Conservation (phyloP, 352 stramenopile species). For the Phytopythium boreale region DNA sequence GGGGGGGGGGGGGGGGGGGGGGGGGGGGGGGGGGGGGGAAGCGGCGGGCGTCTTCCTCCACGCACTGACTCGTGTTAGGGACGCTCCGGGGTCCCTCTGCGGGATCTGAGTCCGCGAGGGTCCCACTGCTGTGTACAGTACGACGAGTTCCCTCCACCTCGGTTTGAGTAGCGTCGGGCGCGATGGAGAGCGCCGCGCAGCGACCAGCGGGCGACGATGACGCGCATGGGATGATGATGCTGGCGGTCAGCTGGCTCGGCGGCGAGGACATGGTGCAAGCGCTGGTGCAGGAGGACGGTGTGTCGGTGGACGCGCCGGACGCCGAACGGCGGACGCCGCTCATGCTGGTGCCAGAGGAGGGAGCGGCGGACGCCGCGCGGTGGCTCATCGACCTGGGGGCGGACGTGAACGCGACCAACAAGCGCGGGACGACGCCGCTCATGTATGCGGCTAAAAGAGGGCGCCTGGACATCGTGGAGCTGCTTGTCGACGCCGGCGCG, state of each 20-base stretch:
- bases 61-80: too few relatives aligned
- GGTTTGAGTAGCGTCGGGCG: background rate
- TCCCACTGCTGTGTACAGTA: too few relatives aligned
- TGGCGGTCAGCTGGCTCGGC: background rate
- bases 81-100: too few relatives aligned
- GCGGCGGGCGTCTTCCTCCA: too few relatives aligned
- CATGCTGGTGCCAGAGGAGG: background rate
- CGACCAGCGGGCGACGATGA: background rate
- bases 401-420: background rate
- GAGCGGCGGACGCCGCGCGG: background rate
- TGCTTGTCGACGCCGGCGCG: background rate
- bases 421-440: background rate
- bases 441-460: background rate
- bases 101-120: too few relatives aligned
- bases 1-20: too few relatives aligned
- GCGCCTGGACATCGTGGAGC: background rate
- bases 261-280: background rate
- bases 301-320: background rate
- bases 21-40: too few relatives aligned
- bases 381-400: background rate
- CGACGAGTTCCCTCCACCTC: too few relatives aligned
- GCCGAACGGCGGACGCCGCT: background rate
- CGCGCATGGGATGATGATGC: background rate
- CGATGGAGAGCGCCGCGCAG: background rate
- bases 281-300: slow-evolving; percentile 1